phyloP scores from a whole-genome alignment of 176 grass and related monocot species.

The Oryza rufipogon region DNA sequence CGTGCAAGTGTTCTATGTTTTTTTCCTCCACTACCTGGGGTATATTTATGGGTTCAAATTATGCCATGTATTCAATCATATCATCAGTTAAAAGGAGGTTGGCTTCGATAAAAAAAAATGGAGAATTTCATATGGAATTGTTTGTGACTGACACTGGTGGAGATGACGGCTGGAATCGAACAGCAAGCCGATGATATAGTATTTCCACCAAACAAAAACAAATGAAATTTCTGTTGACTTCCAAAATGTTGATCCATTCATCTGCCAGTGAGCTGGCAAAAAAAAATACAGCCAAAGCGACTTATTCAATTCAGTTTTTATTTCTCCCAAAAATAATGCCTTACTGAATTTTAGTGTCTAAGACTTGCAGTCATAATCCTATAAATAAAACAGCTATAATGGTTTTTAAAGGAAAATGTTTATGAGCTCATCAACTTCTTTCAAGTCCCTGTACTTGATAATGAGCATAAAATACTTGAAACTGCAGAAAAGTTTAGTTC shows the following conservation, averaged over 20 bases:
- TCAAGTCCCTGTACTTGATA: neutral
- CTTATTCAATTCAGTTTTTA: conserved; percentile 13
- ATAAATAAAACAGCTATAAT: neutral
- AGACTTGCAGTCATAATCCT: neutral
- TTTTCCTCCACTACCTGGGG: neutral
- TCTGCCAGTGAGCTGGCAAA: conserved; percentile 29
- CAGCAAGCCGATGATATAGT: conserved; percentile 10
- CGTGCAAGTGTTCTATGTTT: neutral
- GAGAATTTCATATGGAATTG: neutral
- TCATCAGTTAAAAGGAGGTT: conserved; percentile 14
- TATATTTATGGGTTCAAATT: neutral
- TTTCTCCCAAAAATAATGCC: neutral
- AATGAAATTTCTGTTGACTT: neutral
- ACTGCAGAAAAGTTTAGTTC: neutral
- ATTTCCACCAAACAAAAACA: neutral
- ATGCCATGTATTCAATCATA: neutral
- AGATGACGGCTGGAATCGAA: conserved; percentile 41
- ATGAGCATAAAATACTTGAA: conserved; percentile 13
- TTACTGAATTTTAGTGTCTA: too few species aligned
- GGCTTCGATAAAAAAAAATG: conserved; percentile 10
- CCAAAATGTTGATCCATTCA: conserved; percentile 32
- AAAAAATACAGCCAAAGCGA: conserved; percentile 3
- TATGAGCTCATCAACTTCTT: neutral
- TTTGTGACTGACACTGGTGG: neutral
- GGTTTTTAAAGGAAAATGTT: neutral